Percentiles rank a stretch among this genome's conserved stretches.
These are phyloP conservation scores for Fusarium miscanthi DNA, from an alignment of 2,329 filamentous ascomycete genomes.

Conservation along the genomic window DNA sequence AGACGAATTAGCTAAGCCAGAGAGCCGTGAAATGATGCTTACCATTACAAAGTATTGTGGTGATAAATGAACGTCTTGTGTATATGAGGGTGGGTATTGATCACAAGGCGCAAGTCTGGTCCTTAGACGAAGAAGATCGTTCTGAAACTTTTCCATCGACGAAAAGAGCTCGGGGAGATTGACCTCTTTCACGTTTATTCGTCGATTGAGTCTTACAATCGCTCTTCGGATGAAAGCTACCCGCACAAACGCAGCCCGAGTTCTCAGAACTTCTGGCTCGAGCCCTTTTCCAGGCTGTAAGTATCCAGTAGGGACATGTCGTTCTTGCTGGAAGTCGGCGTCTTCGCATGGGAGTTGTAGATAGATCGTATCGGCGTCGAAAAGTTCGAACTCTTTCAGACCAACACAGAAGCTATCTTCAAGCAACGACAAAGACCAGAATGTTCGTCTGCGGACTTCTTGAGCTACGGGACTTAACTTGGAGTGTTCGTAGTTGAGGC, in stretches of 20 bases:
- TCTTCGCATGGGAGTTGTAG: constrained; percentile 44
- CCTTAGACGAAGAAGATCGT: constrained; percentile 39
- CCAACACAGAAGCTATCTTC: constrained; percentile 46
- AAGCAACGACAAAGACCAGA: constrained; percentile 43
- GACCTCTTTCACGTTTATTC: constrained; percentile 42
- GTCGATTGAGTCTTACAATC: constrained; percentile 42
- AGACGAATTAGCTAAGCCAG: neutral
- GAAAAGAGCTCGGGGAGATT: constrained; percentile 39
- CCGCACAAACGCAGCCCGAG: constrained; percentile 41
- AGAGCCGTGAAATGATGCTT: neutral
- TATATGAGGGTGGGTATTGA: constrained; percentile 35
- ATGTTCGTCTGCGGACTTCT: constrained; percentile 42
- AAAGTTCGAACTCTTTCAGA: constrained; percentile 43
- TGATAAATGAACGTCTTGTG: constrained; percentile 29
- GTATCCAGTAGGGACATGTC: constrained; percentile 39
- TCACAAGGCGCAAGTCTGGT: constrained; percentile 36
- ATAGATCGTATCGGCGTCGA: constrained; percentile 41
- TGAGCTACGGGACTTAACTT: constrained; percentile 39
- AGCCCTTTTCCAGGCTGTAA: constrained; percentile 42
- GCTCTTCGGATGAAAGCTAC: constrained; percentile 38
- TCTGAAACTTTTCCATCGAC: constrained; percentile 44
- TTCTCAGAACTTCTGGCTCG: constrained; percentile 39
- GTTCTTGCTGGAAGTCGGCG: constrained; percentile 37
- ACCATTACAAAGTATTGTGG: constrained; percentile 41
- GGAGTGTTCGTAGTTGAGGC: constrained; percentile 45